Conservation (phyloP, 140 eudicot species). For the Anethum foeniculum region DNA sequence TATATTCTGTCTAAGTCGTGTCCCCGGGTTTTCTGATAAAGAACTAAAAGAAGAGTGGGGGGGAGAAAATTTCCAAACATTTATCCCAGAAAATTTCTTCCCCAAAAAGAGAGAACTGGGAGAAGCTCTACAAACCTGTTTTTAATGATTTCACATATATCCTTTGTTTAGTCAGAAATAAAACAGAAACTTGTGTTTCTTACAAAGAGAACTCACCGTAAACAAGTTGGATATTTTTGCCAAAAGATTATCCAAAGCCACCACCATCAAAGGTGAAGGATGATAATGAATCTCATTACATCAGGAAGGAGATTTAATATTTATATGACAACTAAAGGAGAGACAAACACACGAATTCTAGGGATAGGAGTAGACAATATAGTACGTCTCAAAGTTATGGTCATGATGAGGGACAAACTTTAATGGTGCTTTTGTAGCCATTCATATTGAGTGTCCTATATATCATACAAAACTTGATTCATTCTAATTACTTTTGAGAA, state of each 20-base stretch:
- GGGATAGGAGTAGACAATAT: background rate
- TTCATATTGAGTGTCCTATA: background rate
- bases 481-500: background rate
- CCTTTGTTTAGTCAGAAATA: background rate
- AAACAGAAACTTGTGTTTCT: background rate
- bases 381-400: background rate
- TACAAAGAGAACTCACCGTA: background rate
- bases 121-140: background rate
- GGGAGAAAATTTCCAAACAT: background rate
- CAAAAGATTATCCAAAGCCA: background rate
- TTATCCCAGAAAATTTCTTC: background rate
- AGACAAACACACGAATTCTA: background rate
- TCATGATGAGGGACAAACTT: background rate
- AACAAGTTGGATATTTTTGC: background rate
- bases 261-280: background rate
- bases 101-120: background rate
- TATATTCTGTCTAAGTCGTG: background rate
- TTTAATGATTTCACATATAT: background rate
- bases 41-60: background rate
- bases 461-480: background rate
- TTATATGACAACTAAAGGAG: background rate
- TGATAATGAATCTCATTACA: background rate
- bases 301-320: background rate
- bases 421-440: background rate
- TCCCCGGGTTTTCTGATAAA: background rate